A percentile compares a stretch with the other conserved stretches of the same genome.
Conservation (phyloP, 352 stramenopile genomes). For the Thalassiosira oceanica region DNA sequence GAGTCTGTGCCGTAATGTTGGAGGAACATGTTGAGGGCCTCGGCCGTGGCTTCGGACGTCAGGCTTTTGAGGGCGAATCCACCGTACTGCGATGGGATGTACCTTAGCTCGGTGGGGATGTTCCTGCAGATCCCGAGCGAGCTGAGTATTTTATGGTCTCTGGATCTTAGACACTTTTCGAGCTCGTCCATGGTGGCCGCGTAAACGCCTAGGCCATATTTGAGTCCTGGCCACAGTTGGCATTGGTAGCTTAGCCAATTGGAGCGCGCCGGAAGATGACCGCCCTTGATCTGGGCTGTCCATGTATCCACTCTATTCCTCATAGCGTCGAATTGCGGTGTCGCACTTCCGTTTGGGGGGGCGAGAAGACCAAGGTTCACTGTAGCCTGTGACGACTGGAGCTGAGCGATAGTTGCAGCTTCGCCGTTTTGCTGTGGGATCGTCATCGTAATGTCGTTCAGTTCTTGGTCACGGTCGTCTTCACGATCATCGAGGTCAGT, state of each 20-base stretch:
- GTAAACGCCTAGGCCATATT: slow-evolving; percentile 13
- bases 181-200: neutral
- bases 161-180: neutral
- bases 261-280: slow-evolving; percentile 1
- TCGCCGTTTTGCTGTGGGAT: too few relatives aligned
- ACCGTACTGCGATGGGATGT: slow-evolving; percentile 5
- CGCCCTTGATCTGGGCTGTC: neutral
- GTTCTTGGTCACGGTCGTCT: too few relatives aligned
- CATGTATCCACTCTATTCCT: neutral
- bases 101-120: slow-evolving; percentile 15
- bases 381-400: too few relatives aligned
- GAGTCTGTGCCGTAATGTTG: slow-evolving; percentile 25
- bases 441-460: too few relatives aligned
- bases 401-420: too few relatives aligned
- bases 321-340: slow-evolving; percentile 1
- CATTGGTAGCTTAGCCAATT: slow-evolving; percentile 7
- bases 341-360: too few relatives aligned
- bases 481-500: too few relatives aligned
- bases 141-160: slow-evolving; percentile 4
- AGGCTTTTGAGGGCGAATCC: slow-evolving; percentile 19
- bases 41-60: slow-evolving; percentile 5
- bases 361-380: too few relatives aligned
- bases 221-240: slow-evolving; percentile 17
- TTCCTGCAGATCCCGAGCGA: slow-evolving; percentile 17
- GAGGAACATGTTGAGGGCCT: slow-evolving; percentile 17